phyloP scores from a whole-genome alignment of 805 yeast species.

The Candida multigemmis region DNA sequence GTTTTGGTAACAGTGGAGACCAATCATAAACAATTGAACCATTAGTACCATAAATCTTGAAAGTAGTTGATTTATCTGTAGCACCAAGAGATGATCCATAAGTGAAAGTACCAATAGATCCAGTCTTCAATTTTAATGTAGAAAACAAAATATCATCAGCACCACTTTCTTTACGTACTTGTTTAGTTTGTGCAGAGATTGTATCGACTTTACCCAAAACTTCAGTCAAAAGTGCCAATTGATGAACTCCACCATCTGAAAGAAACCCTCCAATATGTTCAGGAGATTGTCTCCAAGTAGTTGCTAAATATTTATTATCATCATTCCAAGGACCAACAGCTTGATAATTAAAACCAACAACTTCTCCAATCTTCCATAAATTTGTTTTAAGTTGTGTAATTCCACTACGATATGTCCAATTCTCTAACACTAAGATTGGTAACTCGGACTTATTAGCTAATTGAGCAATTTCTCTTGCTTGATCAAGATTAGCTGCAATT shows the following conservation, averaged over 20 bases:
- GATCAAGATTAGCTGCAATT: slow-evolving; percentile 74
- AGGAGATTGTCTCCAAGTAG: slow-evolving; percentile 85
- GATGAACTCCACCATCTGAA: slow-evolving; percentile 96
- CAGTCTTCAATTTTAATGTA: slow-evolving; percentile 49
- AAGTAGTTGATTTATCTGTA: slow-evolving; percentile 54
- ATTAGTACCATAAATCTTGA: slow-evolving; percentile 68
- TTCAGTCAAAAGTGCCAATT: slow-evolving; percentile 76
- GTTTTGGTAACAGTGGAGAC: slow-evolving; percentile 35
- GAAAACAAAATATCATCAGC: slow-evolving; percentile 75
- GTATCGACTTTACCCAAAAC: slow-evolving; percentile 67
- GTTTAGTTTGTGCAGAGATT: slow-evolving; percentile 70
- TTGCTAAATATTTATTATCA: slow-evolving; percentile 50
- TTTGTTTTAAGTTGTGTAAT: slow-evolving; percentile 41
- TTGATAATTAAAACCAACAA: slow-evolving; percentile 60
- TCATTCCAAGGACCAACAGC: slow-evolving; percentile 67
- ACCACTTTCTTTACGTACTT: slow-evolving; percentile 70
- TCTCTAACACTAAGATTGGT: slow-evolving; percentile 75
- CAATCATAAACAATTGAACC: slow-evolving; percentile 70
- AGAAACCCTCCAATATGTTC: slow-evolving; percentile 89
- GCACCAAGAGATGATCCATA: slow-evolving; percentile 87
- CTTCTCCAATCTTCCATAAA: slow-evolving; percentile 64
- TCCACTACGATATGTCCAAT: slow-evolving; percentile 72
- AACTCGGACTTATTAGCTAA: slow-evolving; percentile 51
- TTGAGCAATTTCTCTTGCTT: slow-evolving; percentile 72
- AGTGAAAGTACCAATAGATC: slow-evolving; percentile 74